Base-by-base conservation (phyloP, 1,284 basidiomycete genomes). In the Ganoderma sinense region DNA sequence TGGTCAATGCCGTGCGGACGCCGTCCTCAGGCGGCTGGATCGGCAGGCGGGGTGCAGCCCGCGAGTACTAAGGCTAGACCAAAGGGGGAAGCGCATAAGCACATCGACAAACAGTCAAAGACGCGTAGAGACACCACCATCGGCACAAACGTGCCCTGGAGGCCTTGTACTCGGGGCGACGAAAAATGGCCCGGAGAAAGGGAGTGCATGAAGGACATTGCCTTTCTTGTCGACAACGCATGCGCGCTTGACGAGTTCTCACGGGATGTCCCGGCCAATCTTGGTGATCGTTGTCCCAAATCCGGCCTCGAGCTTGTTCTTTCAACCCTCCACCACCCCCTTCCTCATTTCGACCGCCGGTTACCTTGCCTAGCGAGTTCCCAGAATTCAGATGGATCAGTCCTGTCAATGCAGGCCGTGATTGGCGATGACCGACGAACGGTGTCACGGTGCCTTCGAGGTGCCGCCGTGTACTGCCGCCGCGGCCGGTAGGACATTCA, bases 31-130 rank as follows among this genome's bases (percentile, higher is more conserved):
- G n/a, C n/a, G 36, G 7, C 36, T 2, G 36, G 36, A 10, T 36
- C 36, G 36, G 29, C 40, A 13, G 20, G 58, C 31, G 20, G 31
- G 16, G 16, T 10, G 5, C 18, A n/a, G 5, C 36, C 8, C 36
- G 58, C 58, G 43, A 66, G 60, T 69, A 70, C 69, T 73, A 70
- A 70, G 59, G 41, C 69, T 62, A 58, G 16, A 5, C 71, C 65
- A 8, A 40, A 70, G 62, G 26, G 36, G 69, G 71, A 23, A 29
- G 53, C 59, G 63, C 36, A 62, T 40, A 43, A 67, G 62, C 51
- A 65, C 64, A 36, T 66, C 63, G 63, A 48, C 55, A 58, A 43
- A 60, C 55, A 29, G 33, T 36, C 58, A 56, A 39, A 23, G 64
- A 66, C n/a, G 36, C 64, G 48, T 40, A 58, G 59, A 48, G 48